Evolutionary conservation across 2,329 filamentous ascomycete genomes (phyloP), one percentile per base, ranked within the genome.

Genomic region (Neonectria faginata): DNA sequence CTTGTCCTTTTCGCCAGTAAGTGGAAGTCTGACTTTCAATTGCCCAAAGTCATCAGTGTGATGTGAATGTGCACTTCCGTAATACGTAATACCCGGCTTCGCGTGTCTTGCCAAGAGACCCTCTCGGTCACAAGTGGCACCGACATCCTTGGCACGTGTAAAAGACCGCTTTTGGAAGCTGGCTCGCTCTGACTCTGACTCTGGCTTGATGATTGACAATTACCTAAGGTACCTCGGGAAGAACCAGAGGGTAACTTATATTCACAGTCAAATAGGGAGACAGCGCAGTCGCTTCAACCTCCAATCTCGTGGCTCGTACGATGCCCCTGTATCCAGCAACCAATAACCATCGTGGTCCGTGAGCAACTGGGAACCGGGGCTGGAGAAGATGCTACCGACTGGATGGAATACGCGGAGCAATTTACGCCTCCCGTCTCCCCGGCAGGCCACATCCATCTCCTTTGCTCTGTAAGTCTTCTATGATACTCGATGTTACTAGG

Each of bases 301-400:
- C 54, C 60, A 62, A 62, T 62, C 45, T 62, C 41, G 27, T 47
- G 10, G 36, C 45, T 61, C 59, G 45, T 57, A 50, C 22, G 52
- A 61, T 51, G n/a, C 41, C 44, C 44, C 22, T 48, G 33, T 14
- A 50, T 39, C 31, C 51, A 5, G 6, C 25, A 25, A 6, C 25
- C 25, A 22, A 10, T 25, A 20, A 22, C n/a, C 12, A 27, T 61
- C 33, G 25, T 25, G 25, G 25, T 25, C 25, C 25, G 25, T 25
- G 25, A 2, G 25, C 1, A 18, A 16, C 36, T 25, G 25, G 54
- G 11, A 45, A n/a, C 54, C 11, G 27, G 45, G 27, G 22, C n/a
- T 36, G 27, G 9, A 20, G 12, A 20, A 18, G 39, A 42, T 20
- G 16, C 8, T 42, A 42, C 39, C 48, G 48, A 51, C 31, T 51